Percentiles rank a stretch among this genome's conserved stretches.
Evolutionary conservation across 2,329 filamentous ascomycete species (phyloP).

Genomic region (Trichoderma aggressivum): DNA sequence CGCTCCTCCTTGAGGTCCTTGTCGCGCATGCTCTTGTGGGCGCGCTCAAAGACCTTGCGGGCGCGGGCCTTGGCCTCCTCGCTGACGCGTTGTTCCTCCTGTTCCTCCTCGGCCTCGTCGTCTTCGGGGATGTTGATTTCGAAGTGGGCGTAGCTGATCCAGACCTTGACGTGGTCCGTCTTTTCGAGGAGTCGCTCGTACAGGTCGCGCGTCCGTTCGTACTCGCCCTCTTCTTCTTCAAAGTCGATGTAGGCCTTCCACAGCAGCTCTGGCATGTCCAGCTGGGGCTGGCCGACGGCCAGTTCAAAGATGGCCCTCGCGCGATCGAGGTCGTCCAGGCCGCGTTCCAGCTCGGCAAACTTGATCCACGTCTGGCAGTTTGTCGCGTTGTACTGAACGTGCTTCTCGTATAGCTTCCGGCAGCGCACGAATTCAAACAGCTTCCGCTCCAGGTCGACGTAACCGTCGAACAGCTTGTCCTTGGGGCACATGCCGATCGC

Average conservation of each 20-base stretch:
- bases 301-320: conserved; percentile 90
- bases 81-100: conserved; percentile 67
- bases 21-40: conserved; percentile 82
- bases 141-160: conserved; percentile 98
- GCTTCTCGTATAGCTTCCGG: conserved; percentile 88
- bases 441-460: conserved; percentile 88
- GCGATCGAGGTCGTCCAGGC: conserved; percentile 83
- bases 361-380: conserved; percentile 96
- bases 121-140: conserved; percentile 90
- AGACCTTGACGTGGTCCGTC: conserved; percentile 99
- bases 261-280: conserved; percentile 96
- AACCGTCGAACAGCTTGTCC: conserved; percentile 89
- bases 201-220: conserved; percentile 72
- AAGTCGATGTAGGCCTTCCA: conserved; percentile 99
- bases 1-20: conserved; percentile 89
- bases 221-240: conserved; percentile 92
- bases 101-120: conserved; percentile 54
- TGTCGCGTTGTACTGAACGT: conserved; percentile 84
- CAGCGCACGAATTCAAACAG: conserved; percentile 93
- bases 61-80: conserved; percentile 81
- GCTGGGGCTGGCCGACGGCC: conserved; percentile 72
- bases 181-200: conserved; percentile 91
- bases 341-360: conserved; percentile 89
- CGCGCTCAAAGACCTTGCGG: conserved; percentile 78
- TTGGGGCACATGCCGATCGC: conserved; percentile 95